These are phyloP conservation scores for Fusarium tupiense DNA, from an alignment of 2,329 filamentous ascomycete genomes.

Conservation along the genomic window DNA sequence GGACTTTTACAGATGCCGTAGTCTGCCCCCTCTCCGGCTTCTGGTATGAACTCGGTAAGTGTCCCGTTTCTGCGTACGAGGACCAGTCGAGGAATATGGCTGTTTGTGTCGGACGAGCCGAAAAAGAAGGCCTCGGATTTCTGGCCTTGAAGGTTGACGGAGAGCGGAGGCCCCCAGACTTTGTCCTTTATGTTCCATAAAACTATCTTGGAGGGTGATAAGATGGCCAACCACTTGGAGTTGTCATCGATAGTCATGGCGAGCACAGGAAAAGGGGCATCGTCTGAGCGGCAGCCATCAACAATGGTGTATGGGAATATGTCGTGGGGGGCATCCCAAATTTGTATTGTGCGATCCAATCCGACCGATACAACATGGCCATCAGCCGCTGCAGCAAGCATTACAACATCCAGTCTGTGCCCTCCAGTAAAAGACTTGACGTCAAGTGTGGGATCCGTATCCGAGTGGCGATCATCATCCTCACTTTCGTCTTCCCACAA, in stretches of 20 bases:
- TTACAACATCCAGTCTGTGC: conserved; percentile 75
- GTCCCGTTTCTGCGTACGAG: conserved; percentile 72
- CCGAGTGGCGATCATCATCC: conserved; percentile 56
- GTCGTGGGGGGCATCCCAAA: conserved; percentile 69
- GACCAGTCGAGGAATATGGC: conserved; percentile 60
- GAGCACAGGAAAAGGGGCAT: conserved; percentile 67
- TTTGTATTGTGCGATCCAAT: conserved; percentile 73
- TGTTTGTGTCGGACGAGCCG: conserved; percentile 50
- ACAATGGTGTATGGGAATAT: conserved; percentile 54
- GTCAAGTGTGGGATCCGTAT: conserved; percentile 62
- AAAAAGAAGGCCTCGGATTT: conserved; percentile 74
- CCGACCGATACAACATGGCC: conserved; percentile 76
- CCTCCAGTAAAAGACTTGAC: conserved; percentile 69
- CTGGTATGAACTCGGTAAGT: conserved; percentile 66
- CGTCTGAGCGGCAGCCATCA: conserved; percentile 52
- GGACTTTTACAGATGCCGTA: conserved; percentile 63
- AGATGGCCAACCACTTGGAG: conserved; percentile 72
- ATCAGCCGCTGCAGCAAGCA: conserved; percentile 68
- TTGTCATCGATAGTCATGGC: conserved; percentile 72
- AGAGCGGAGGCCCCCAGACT: conserved; percentile 64
- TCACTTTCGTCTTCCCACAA: conserved; percentile 70
- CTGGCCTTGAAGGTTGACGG: conserved; percentile 62
- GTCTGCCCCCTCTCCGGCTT: conserved; percentile 52
- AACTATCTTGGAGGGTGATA: conserved; percentile 66
- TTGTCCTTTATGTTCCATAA: conserved; percentile 71